Evolutionary conservation across 2,329 filamentous ascomycete genomes (phyloP), one percentile per base, ranked within the genome.

Genomic region (Cytospora piceicola): DNA sequence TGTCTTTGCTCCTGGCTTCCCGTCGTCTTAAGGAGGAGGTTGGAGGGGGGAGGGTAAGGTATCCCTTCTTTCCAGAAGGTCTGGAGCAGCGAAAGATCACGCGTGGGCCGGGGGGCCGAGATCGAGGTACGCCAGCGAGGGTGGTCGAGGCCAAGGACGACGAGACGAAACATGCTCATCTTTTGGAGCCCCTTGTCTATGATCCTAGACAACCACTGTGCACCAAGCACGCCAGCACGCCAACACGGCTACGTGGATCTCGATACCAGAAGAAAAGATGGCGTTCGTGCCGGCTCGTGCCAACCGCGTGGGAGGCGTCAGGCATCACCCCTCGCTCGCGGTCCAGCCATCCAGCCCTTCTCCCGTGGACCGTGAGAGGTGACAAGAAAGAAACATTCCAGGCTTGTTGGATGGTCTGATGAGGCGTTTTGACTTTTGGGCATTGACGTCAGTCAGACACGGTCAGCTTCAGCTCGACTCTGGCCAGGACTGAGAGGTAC

Each of bases 221-320:
- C 32, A 56, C 46, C 60, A 46, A 39, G 59, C 36, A 39, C 36
- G n/a, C 20, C n/a, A 11, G 27, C 27, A 29, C 27, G 27, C 5
- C n/a, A 11, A 5, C 27, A 29, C 27, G 27, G 3, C 27, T 29
- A 29, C 5, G 42, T 22, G 8, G 42, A n/a, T 22, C 20, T 46
- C 20, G 42, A 39, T 39, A 39, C 36, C 36, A 8, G 9, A 6
- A 8, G 9, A 6, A 22, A 46, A 46, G 36, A 62, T 62, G 60
- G 60, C 60, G 60, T 62, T 12, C 52, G 42, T 54, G 60, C 60
- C 52, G 52, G 34, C 60, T 55, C 51, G 51, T 61, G 59, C 55
- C 51, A 55, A 62, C 46, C 60, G 60, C 52, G 60, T 62, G 60
- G 60, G 42, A 46, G n/a, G 22, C 11, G 20, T 46, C 42, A 11